Percentiles rank a stretch among this genome's conserved stretches.
These are phyloP conservation scores for Hypoxylon sp. DNA, from an alignment of 2,329 filamentous ascomycete species.

Conservation along the genomic window DNA sequence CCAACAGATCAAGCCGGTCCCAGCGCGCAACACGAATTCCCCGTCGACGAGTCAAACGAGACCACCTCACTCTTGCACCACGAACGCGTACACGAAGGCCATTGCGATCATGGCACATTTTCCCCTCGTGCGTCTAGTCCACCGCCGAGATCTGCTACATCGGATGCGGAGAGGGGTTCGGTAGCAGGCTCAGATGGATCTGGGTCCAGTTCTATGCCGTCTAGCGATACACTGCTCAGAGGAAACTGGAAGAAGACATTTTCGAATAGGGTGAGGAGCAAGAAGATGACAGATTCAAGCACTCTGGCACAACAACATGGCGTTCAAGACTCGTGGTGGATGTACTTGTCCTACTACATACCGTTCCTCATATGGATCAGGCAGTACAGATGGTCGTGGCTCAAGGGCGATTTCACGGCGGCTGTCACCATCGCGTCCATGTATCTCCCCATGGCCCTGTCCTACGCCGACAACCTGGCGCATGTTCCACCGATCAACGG, in stretches of 20 bases:
- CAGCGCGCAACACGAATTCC: constrained; percentile 20
- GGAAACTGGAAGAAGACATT: constrained; percentile 57
- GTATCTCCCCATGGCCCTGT: constrained; percentile 97
- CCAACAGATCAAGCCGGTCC: constrained; percentile 19
- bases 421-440: constrained; percentile 98
- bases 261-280: constrained; percentile 62
- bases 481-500: constrained; percentile 95
- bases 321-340: constrained; percentile 74
- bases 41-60: constrained; percentile 51
- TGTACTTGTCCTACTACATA: constrained; percentile 95
- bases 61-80: constrained; percentile 58
- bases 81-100: constrained; percentile 55
- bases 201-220: no score
- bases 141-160: constrained; percentile 45
- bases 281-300: constrained; percentile 77
- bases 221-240: constrained; percentile 50
- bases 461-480: constrained; percentile 88
- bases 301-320: constrained; percentile 77
- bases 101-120: constrained; percentile 79
- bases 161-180: constrained; percentile 43
- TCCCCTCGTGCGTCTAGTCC: constrained; percentile 70
- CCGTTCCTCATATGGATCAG: constrained; percentile 90
- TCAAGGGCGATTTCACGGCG: constrained; percentile 86
- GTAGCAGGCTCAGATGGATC: constrained; percentile 48
- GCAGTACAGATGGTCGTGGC: constrained; percentile 83